phyloP scores from a whole-genome alignment of 1,284 basidiomycete genomes.

The Austroboletus novae-zelandiae region DNA sequence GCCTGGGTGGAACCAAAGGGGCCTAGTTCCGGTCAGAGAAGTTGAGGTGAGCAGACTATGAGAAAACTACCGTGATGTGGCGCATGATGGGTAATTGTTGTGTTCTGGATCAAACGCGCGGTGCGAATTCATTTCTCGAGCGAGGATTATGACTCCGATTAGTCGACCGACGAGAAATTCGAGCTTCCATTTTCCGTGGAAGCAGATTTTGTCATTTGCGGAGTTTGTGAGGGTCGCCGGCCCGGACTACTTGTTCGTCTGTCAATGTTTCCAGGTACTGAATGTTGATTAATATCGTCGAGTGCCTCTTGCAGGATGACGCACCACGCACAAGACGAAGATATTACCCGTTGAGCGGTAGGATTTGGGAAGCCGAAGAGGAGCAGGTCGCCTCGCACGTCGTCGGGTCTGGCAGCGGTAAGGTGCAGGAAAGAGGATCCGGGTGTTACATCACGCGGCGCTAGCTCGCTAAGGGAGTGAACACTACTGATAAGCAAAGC shows the following conservation, averaged over 20 bases:
- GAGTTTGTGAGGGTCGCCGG: not conserved
- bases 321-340: too few species aligned
- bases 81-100: not conserved
- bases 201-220: too few species aligned
- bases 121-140: slow-evolving; percentile 11
- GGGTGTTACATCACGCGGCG: too few species aligned
- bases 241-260: not conserved
- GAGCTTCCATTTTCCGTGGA: not conserved
- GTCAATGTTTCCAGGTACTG: not conserved
- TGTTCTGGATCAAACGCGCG: slow-evolving; percentile 20
- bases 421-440: too few species aligned
- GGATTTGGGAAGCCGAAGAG: too few species aligned
- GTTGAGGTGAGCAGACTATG: not conserved
- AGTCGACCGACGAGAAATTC: not conserved
- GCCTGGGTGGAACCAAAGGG: not conserved
- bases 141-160: slow-evolving; percentile 5
- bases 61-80: not conserved
- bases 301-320: too few species aligned
- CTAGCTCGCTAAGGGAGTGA: too few species aligned
- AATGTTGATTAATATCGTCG: too few species aligned
- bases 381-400: too few species aligned
- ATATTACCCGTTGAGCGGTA: too few species aligned
- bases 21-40: not conserved
- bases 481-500: not conserved
- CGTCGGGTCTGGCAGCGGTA: too few species aligned